These are phyloP conservation scores for Talaromyces borbonicus DNA, from an alignment of 495 filamentous ascomycete genomes.

Conservation along the genomic window DNA sequence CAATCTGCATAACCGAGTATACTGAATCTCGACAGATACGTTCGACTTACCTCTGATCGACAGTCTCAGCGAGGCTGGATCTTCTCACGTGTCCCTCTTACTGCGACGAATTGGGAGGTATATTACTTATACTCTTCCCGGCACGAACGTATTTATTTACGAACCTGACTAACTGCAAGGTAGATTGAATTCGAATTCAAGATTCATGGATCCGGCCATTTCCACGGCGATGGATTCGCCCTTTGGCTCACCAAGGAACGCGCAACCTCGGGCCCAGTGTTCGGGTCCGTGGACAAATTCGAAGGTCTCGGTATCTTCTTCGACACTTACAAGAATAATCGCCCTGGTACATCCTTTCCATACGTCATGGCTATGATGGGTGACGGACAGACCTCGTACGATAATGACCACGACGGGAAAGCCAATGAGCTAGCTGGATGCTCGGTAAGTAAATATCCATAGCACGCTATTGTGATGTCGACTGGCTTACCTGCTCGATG, in stretches of 20 bases:
- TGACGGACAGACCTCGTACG: conserved; percentile 81
- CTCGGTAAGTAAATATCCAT: conserved; percentile 47
- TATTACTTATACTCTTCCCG: conserved; percentile 10
- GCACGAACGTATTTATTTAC: neutral
- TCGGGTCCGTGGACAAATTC: conserved; percentile 79
- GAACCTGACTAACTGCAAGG: too few species aligned
- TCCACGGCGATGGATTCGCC: conserved; percentile 96
- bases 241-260: conserved; percentile 98
- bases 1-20: neutral
- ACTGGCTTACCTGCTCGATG: neutral
- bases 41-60: conserved; percentile 84
- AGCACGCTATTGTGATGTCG: neutral
- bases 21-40: conserved; percentile 54
- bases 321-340: conserved; percentile 99
- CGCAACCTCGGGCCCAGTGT: conserved; percentile 71
- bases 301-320: conserved; percentile 95
- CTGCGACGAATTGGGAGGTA: conserved; percentile 97
- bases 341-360: conserved; percentile 88
- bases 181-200: conserved; percentile 93
- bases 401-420: conserved; percentile 93
- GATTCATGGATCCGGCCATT: conserved; percentile 68
- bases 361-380: conserved; percentile 99
- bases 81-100: conserved; percentile 87
- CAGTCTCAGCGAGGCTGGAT: conserved; percentile 87
- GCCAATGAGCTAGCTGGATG: conserved; percentile 87